Evolutionary conservation across 23 red algal species (phyloP).

Genomic region (Gracilaria gracilis): DNA sequence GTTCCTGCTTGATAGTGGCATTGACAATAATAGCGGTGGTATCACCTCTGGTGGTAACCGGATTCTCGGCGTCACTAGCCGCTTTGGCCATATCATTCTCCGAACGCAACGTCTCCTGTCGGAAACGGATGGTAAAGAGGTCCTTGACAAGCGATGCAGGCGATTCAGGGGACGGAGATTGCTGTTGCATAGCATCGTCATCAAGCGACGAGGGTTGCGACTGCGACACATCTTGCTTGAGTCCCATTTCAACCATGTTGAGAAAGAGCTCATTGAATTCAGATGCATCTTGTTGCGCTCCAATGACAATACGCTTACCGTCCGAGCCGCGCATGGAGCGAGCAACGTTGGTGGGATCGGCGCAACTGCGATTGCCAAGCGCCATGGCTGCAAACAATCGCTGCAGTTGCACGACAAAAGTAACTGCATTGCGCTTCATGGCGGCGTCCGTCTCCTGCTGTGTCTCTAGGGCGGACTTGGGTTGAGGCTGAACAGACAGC

Average conservation of each 20-base stretch:
- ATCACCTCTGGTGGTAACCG: conserved; percentile 40
- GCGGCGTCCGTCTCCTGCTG: neutral
- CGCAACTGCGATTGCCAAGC: conserved; percentile 77
- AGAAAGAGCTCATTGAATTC: conserved; percentile 97
- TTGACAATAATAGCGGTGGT: conserved; percentile 82
- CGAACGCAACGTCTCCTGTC: conserved; percentile 64
- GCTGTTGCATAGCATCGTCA: neutral
- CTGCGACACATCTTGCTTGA: conserved; percentile 1
- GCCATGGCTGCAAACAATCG: conserved; percentile 89
- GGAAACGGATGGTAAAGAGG: conserved; percentile 75
- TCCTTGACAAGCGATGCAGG: conserved; percentile 62
- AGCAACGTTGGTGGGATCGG: conserved; percentile 76
- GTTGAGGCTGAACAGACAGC: neutral
- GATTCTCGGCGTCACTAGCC: conserved; percentile 1
- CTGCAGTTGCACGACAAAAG: conserved; percentile 94
- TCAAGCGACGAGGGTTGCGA: neutral
- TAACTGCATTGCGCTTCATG: conserved; percentile 44
- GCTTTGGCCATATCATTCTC: neutral
- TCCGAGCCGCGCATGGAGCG: conserved; percentile 72
- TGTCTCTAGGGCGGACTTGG: neutral
- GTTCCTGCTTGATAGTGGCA: conserved; percentile 63
- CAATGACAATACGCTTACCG: conserved; percentile 81
- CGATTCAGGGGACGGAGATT: neutral
- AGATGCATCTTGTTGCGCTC: conserved; percentile 90
- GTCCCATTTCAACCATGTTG: conserved; percentile 82